A percentile compares a stretch with the other conserved stretches of the same genome.
Evolutionary conservation across 371 early-diverging fungal genomes (phyloP).

Genomic region (Lichtheimia ornata): DNA sequence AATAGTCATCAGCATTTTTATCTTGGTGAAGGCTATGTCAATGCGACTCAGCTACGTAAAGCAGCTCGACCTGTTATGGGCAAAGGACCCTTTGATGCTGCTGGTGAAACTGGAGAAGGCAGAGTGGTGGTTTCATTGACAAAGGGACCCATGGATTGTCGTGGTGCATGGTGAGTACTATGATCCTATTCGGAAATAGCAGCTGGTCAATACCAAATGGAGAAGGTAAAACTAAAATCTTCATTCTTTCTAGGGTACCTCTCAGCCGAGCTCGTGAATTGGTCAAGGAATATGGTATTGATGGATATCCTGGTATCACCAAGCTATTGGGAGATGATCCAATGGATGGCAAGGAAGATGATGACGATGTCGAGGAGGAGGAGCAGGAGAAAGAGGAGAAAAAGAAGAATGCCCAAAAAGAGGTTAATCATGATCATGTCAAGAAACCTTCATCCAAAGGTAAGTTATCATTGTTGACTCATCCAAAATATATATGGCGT

Average conservation of each 20-base stretch:
- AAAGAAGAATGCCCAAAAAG: neutral
- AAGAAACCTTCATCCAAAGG: neutral
- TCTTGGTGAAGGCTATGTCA: constrained; percentile 52
- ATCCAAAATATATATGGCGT: neutral
- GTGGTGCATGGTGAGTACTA: constrained; percentile 46
- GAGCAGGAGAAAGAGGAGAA: neutral
- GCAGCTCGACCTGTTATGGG: constrained; percentile 54
- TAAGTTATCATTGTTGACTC: neutral
- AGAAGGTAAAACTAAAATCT: neutral
- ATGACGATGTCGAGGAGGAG: neutral
- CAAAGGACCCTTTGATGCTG: constrained; percentile 49
- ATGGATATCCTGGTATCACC: constrained; percentile 42
- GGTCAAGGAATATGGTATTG: constrained; percentile 52
- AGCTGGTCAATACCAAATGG: too few species aligned
- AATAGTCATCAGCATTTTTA: constrained; percentile 29
- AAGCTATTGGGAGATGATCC: constrained; percentile 52
- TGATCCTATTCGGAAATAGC: too few species aligned
- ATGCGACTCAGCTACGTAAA: constrained; percentile 54
- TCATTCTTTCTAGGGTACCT: constrained; percentile 42
- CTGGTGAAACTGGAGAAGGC: constrained; percentile 21
- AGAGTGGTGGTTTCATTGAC: constrained; percentile 25
- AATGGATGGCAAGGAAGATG: constrained; percentile 12
- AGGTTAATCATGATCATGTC: neutral
- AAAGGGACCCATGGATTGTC: constrained; percentile 44
- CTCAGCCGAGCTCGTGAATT: constrained; percentile 52